These are phyloP conservation scores for Populus tomentosa DNA, from an alignment of 441 rosid genomes.

Conservation along the genomic window DNA sequence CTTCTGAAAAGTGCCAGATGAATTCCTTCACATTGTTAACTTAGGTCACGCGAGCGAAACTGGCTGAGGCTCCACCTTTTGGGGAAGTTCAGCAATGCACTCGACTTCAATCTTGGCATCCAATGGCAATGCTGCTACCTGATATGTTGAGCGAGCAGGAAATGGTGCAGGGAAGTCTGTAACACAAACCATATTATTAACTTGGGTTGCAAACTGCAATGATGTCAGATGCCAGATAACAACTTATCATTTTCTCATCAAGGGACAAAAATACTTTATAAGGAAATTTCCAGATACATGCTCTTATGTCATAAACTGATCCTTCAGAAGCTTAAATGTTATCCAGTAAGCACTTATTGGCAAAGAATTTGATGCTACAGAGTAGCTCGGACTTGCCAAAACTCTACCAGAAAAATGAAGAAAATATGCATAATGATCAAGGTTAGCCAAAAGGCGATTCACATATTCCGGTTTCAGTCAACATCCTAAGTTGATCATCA, in stretches of 20 bases:
- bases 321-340: background rate
- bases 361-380: background rate
- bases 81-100: slow-evolving; percentile 63
- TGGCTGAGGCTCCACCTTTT: slow-evolving; percentile 8
- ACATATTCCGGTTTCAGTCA: background rate
- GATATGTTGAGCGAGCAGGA: slow-evolving; percentile 90
- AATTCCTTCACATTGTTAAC: background rate
- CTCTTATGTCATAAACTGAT: background rate
- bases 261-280: background rate
- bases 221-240: background rate
- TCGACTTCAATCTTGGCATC: slow-evolving; percentile 88
- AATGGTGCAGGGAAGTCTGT: slow-evolving; percentile 83
- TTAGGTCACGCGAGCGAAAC: background rate
- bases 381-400: background rate
- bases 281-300: background rate
- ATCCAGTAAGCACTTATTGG: background rate
- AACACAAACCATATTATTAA: slow-evolving; percentile 15
- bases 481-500: background rate
- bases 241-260: background rate
- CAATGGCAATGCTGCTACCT: slow-evolving; percentile 88
- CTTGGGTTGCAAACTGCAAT: background rate
- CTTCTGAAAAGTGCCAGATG: background rate
- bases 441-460: background rate
- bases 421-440: background rate
- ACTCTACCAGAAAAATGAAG: background rate